Percentiles rank a stretch among this genome's conserved stretches.
Conservation (phyloP, 306 rosid genomes). For the Boehmeria nivea region DNA sequence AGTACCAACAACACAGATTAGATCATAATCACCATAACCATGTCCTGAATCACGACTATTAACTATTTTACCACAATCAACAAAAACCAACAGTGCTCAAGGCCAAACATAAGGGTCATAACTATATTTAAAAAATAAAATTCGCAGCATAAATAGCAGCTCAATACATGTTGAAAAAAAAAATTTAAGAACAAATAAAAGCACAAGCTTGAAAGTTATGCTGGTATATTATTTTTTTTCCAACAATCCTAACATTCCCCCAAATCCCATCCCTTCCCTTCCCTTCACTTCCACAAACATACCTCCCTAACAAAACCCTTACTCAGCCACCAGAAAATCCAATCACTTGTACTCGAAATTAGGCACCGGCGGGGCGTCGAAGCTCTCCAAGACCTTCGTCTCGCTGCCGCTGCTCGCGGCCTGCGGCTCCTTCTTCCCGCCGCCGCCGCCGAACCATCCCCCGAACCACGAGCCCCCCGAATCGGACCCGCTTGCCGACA, state of each 20-base stretch:
- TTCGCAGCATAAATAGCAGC: background rate
- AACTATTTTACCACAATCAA: too few relatives aligned
- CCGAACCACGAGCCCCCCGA: conserved; percentile 38
- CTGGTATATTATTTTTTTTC: background rate
- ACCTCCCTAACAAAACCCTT: background rate
- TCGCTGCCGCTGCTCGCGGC: conserved; percentile 54
- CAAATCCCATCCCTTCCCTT: background rate
- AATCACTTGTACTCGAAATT: conserved; percentile 71
- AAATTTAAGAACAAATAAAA: too few relatives aligned
- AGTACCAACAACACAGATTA: too few relatives aligned
- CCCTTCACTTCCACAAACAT: conserved; percentile 6
- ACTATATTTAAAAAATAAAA: background rate
- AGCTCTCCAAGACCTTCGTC: conserved; percentile 84
- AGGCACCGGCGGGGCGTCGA: conserved; percentile 89
- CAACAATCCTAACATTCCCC: conserved; percentile 10
- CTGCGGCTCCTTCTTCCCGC: conserved; percentile 40
- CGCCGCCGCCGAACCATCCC: conserved; percentile 46
- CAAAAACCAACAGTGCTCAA: too few relatives aligned
- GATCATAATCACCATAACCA: too few relatives aligned
- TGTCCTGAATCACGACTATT: too few relatives aligned
- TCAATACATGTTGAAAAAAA: too few relatives aligned
- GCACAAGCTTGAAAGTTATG: background rate
- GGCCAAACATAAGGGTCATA: background rate
- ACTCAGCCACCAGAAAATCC: background rate
- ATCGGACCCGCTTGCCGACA: conserved; percentile 1